Evolutionary conservation across 2,329 filamentous ascomycete species (phyloP).

Genomic region (Truncatella angustata): DNA sequence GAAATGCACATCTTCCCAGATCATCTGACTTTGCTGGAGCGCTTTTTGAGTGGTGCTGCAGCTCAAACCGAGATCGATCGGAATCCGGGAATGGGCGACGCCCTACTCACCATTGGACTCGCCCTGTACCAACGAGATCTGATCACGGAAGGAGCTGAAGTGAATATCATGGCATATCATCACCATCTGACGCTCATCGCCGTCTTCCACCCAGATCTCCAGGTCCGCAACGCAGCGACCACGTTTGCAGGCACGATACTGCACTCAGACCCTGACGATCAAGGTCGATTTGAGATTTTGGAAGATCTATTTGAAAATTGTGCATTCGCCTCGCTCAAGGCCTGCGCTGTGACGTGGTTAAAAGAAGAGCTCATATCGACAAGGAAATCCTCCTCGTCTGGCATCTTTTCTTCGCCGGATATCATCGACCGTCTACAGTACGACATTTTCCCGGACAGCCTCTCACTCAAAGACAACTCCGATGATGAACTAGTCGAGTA

Average conservation of each 20-base stretch:
- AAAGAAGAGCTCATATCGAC: constrained; percentile 59
- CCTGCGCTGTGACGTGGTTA: constrained; percentile 61
- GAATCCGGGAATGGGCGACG: constrained; percentile 56
- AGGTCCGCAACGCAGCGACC: constrained; percentile 54
- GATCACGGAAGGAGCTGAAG: constrained; percentile 34
- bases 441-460: constrained; percentile 57
- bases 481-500: constrained; percentile 46
- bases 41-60: constrained; percentile 52
- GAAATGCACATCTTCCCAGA: constrained; percentile 59
- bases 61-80: constrained; percentile 46
- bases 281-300: constrained; percentile 58
- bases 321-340: constrained; percentile 60
- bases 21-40: constrained; percentile 51
- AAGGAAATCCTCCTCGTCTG: constrained; percentile 25
- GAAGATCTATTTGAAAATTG: constrained; percentile 66
- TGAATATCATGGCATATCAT: constrained; percentile 57
- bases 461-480: constrained; percentile 41
- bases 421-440: constrained; percentile 61
- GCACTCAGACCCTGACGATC: constrained; percentile 59
- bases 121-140: constrained; percentile 54
- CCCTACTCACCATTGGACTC: constrained; percentile 57
- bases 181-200: constrained; percentile 57
- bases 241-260: constrained; percentile 51
- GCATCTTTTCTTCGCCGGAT: constrained; percentile 49
- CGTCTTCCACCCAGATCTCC: constrained; percentile 54